Evolutionary conservation across 176 grass and related monocot genomes (phyloP), one percentile per base, ranked within the genome.

Genomic region (Musa itinerans): DNA sequence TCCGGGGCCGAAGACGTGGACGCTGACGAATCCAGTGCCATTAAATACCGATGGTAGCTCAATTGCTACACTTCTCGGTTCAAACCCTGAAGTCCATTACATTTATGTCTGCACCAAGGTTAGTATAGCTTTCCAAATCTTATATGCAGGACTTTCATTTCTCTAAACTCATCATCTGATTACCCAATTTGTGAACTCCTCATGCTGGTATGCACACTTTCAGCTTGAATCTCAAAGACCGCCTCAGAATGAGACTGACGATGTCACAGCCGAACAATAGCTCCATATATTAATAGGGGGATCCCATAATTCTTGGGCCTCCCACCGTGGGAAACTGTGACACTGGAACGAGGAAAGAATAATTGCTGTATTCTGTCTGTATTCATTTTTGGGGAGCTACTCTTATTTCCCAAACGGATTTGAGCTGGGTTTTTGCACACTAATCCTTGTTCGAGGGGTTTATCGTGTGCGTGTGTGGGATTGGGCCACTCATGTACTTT

Each of bases 81-180:
- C 82, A 1, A 89, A 98, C 88, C 90, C 90, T 54, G 94, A 98
- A 54, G 88, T 98, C 62, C 90, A 93, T 83, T 98, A 98, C 72
- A 93, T 98, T 68, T 98, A 98, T 73, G 86, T 93, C 66, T 93
- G 90, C 81, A 85, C 80, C 77, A 98, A 98, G 94, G 94, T 92
- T 22, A 75, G 53, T 17, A 43, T 43, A 75, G 19, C 15, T 15
- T 13, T 23, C 49, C 54, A 73, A 50, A 57, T 48, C 66, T 21
- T 26, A 2, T n/a, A 51, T 74, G 8, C 9, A 29, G 20, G 12
- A 74, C 34, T 43, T 43, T 43, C 3, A 43, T 43, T 74, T 34
- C 16, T 17, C 12, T 29, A 8, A 62, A 71, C 1, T 55, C 7
- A 2, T 70, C 48, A 50, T 51, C 48, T 19, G 1, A 2, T n/a